Base-by-base conservation (phyloP, 2,329 filamentous ascomycete species). In the Claviceps humidiphila region DNA sequence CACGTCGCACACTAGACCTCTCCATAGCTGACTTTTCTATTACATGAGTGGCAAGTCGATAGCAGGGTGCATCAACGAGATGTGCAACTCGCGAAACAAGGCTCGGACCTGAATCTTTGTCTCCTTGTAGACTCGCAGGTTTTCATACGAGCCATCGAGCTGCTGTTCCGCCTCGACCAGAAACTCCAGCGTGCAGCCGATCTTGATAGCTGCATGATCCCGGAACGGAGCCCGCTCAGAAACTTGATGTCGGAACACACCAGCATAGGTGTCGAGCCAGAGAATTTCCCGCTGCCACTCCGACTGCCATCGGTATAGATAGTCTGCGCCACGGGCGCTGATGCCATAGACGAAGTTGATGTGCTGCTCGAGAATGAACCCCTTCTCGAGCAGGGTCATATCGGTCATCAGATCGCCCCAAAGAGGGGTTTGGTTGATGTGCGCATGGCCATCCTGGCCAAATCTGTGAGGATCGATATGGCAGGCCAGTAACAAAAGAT, bases 201-300 rank as follows among this genome's bases (percentile, higher is more conserved):
- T 11, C 4, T 34, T n/a, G 4, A 17, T 4, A 6, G 44, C 38
- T 13, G 13, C 6, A 3, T 5, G 0, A 46, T n/a, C 44, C 17
- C 44, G 34, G 16, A 2, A 16, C 5, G 50, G 17, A 50, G 54
- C 55, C 17, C 54, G 49, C 3, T 46, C 38, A 0, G 26, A 16
- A 24, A 5, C 14, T 49, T 1, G n/a, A 16, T 4, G 51, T 46
- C 17, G 55, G 57, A 17, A 20, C 9, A 54, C n/a, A 1, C 59
- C 59, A 13, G 51, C 58, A 34, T 54, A 61, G 41, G 55, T 50
- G 44, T 60, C 56, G 16, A 61, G 49, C 38, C 55, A 57, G 4
- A 30, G 11, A 5, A 52, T 22, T 47, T 60, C 59, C n/a, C 50
- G 37, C 5, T 45, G 24, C 58, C 57, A 58, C 7, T 48, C 3